A percentile compares a stretch with the other conserved stretches of the same genome.
These are phyloP conservation scores for Didymella sp. DNA, from an alignment of 2,329 filamentous ascomycete species.

Conservation along the genomic window DNA sequence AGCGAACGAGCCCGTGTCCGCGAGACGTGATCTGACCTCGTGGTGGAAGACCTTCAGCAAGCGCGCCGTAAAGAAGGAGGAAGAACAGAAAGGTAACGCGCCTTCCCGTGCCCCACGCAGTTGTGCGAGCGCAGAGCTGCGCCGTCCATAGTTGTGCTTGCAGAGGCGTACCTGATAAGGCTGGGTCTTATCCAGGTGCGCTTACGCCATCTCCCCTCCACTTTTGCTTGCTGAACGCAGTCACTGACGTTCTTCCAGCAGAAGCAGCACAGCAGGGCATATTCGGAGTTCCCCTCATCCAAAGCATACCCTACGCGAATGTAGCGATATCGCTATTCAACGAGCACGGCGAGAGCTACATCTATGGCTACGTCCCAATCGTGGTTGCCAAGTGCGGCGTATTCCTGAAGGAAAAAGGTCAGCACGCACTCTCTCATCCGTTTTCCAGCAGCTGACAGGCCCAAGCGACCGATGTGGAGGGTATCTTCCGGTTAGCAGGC, in stretches of 20 bases:
- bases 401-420: slow-evolving; percentile 97
- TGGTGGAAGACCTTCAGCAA: slow-evolving; percentile 97
- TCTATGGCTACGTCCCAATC: slow-evolving; percentile 98
- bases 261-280: slow-evolving; percentile 71
- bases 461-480: slow-evolving; percentile 88
- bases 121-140: slow-evolving; percentile 6
- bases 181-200: slow-evolving; percentile 23
- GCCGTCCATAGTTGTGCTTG: slow-evolving; percentile 12
- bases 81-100: slow-evolving; percentile 63
- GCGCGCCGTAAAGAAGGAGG: slow-evolving; percentile 65
- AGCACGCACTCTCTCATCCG: slow-evolving; percentile 3
- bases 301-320: slow-evolving; percentile 97
- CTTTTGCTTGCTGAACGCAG: slow-evolving; percentile 23
- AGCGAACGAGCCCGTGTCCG: slow-evolving; percentile 72
- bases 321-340: slow-evolving; percentile 97
- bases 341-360: slow-evolving; percentile 91
- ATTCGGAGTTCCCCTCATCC: slow-evolving; percentile 90
- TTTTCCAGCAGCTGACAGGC: slow-evolving; percentile 29
- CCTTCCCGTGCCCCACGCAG: background rate
- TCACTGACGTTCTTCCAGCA: slow-evolving; percentile 36
- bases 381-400: slow-evolving; percentile 98
- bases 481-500: slow-evolving; percentile 93
- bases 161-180: slow-evolving; percentile 20
- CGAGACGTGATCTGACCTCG: slow-evolving; percentile 85
- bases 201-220: slow-evolving; percentile 28